Percentiles rank a stretch among this genome's conserved stretches.
Evolutionary conservation across 1,139 yeast species (phyloP).

Genomic region (Kazachstania sp.): DNA sequence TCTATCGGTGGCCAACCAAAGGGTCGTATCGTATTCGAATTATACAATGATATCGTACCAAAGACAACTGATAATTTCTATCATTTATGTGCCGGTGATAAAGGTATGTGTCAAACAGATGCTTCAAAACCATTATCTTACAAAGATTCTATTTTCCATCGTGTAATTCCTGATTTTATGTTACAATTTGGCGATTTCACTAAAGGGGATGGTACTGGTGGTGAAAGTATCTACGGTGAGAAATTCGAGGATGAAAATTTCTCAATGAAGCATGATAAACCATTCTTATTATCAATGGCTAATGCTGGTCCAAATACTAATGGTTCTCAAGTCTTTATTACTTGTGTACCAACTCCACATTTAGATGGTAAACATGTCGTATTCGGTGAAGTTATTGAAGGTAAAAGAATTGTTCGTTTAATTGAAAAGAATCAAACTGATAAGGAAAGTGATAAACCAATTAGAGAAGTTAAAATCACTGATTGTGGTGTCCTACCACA

Average conservation of each 20-base stretch:
- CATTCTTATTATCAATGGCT: conserved; percentile 91
- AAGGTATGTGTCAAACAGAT: conserved; percentile 50
- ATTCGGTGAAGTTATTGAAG: conserved; percentile 80
- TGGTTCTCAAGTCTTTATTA: conserved; percentile 91
- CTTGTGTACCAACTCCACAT: conserved; percentile 77
- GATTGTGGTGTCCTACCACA: conserved; percentile 71
- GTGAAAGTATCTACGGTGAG: conserved; percentile 91
- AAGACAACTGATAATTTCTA: conserved; percentile 90
- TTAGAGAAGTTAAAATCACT: conserved; percentile 55
- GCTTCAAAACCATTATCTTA: conserved; percentile 59
- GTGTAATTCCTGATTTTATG: conserved; percentile 89
- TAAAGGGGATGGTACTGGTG: conserved; percentile 83
- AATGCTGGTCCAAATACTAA: conserved; percentile 93
- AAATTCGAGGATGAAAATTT: conserved; percentile 93
- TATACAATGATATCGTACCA: conserved; percentile 77
- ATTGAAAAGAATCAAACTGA: conserved; percentile 62
- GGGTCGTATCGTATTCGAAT: conserved; percentile 71
- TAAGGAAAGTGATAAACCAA: conserved; percentile 56
- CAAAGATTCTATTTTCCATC: conserved; percentile 79
- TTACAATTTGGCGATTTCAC: conserved; percentile 97
- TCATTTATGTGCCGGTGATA: conserved; percentile 83
- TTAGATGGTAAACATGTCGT: conserved; percentile 94
- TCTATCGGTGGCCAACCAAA: conserved; percentile 54
- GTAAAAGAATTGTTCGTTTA: conserved; percentile 70
- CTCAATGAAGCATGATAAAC: conserved; percentile 63